Base-by-base conservation (phyloP, 75 land plant genomes). In the Picea glauca region DNA sequence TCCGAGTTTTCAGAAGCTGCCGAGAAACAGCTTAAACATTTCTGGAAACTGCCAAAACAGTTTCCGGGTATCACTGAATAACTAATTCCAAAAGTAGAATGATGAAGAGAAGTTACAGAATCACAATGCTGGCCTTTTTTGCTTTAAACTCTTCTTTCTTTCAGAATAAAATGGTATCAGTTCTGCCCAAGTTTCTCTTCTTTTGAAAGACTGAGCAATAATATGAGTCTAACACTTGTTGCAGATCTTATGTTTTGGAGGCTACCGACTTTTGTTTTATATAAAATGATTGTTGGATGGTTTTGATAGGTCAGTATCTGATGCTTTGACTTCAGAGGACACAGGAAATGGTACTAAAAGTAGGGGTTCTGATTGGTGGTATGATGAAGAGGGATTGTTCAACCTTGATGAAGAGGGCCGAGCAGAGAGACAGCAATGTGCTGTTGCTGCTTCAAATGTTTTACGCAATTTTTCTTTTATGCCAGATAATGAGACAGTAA, bases 391-490 rank as follows among this genome's bases (percentile, higher is more conserved):
- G 79, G 96, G 98, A n/a, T 83, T 98, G 15, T 98, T 98, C 78
- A 95, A 98, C 83, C 81, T 95, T 32, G 99, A 98, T 84, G 99
- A 98, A 33, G 91, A 93, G 77, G 99, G 96, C 5, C 87, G 98
- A 13, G 81, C 87, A 60, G 98, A 95, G 70, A 91, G 88, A 63
- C 98, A 98, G 65, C 92, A 84, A 35, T 91, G 94, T 88, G 99
- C 98, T 74, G 90, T 98, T 78, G 94, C 96, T 72, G 99, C 96
- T 60, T 98, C 99, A 72, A 98, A 98, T 88, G 90, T 98, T 17
- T 67, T 98, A 26, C 91, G 99, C 14, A 98, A 98, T 79, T 93
- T 98, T 80, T 98, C 99, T 18, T 98, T 98, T 83, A 98, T 98
- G 98, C 92, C 98, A 23, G 99, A 98, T 3, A 98, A 98, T 85